phyloP scores from a whole-genome alignment of 176 grass and related monocot species.

The Cenchrus purpureus region DNA sequence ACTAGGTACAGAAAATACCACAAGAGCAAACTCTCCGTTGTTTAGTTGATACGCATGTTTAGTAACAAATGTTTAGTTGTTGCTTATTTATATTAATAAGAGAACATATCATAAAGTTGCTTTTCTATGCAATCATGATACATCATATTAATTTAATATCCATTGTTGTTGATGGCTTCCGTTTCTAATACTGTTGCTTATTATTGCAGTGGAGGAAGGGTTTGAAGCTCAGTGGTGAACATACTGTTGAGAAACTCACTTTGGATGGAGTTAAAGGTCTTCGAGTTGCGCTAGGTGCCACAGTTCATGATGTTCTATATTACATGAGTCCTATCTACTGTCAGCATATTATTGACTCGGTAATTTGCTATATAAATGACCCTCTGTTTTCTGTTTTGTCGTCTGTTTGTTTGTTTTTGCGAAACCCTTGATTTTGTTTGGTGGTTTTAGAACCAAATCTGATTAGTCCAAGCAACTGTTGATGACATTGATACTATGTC shows the following conservation, averaged over 20 bases:
- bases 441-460: conserved; percentile 15
- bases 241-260: conserved; percentile 89
- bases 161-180: not conserved
- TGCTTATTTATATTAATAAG: conserved; percentile 12
- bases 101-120: conserved; percentile 20
- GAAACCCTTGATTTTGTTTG: conserved; percentile 15
- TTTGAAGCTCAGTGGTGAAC: conserved; percentile 86
- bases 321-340: conserved; percentile 99
- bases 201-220: conserved; percentile 87
- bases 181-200: conserved; percentile 30
- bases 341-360: conserved; percentile 97
- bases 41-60: too few species aligned
- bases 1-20: not conserved
- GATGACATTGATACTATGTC: not conserved
- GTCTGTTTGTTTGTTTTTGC: not conserved
- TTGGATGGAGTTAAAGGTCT: conserved; percentile 95
- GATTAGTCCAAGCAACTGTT: not conserved
- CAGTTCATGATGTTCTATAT: conserved; percentile 98
- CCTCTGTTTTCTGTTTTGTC: not conserved
- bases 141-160: conserved; percentile 8
- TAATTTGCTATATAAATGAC: conserved; percentile 53
- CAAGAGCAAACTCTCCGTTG: not conserved
- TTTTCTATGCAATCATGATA: conserved; percentile 29
- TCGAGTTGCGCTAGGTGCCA: conserved; percentile 79
- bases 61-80: conserved; percentile 10